Evolutionary conservation across 495 filamentous ascomycete species (phyloP), one percentile per base, ranked within the genome.

Genomic region (Trichoderma gamsii): DNA sequence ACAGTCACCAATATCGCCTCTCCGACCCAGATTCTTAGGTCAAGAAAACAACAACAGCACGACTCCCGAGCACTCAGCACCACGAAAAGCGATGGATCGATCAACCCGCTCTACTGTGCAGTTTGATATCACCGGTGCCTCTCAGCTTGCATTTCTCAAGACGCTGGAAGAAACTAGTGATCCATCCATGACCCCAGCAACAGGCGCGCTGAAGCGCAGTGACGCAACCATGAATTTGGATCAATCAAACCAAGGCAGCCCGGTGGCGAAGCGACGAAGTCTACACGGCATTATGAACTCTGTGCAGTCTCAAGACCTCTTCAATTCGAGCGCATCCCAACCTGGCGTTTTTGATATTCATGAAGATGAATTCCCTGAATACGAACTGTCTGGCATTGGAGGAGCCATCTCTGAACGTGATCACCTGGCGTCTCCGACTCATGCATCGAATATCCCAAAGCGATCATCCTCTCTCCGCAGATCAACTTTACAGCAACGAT

Each of bases 161-260:
- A 75, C 84, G 51, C 69, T 79, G 29, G 82, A 83, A 41, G 70
- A 69, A 5, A 75, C 71, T 21, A 75, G 56, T 25, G 78, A 79
- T 46, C 52, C 67, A 12, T 44, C 76, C 1, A 66, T 79, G 15
- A 79, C 83, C 41, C 79, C 88, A 18, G 76, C 83, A 23, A 87
- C 89, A 38, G 97, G 94, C 74, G 95, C 95, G 0, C 79, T 99
- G 59, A 98, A 98, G 79, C 87, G 96, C 64, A 96, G 88, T 72
- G 95, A 99, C 76, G 89, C 90, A 7, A 89, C 89, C 16, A 95
- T 96, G 90, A 90, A 91, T 72, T 76, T 96, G 16, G 94, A 96
- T 70, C 88, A 89, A 64, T 79, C 87, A 18, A 86, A 82, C 68
- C 80, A 89, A n/a, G 91, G 89, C 44, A 97, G 90, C 71, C 92